Conservation (phyloP, 176 grass and related monocot genomes). For the Canna indica region DNA sequence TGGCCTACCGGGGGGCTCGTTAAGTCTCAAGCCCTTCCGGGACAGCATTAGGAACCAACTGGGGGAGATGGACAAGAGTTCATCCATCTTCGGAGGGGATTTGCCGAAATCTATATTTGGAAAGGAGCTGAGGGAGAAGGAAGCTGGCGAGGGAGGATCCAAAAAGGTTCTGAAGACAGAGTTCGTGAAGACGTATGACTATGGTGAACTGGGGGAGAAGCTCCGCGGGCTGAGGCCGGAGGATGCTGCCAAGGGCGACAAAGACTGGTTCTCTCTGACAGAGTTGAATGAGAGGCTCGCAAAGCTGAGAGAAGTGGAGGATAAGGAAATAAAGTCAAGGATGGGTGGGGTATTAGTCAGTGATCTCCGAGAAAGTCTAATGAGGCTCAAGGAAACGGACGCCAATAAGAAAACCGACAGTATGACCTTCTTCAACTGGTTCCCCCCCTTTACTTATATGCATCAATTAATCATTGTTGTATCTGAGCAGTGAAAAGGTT, state of each 20-base stretch:
- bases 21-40: background rate
- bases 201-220: slow-evolving; percentile 53
- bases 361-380: slow-evolving; percentile 5
- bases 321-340: slow-evolving; percentile 3
- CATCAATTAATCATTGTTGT: slow-evolving; percentile 10
- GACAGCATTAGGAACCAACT: slow-evolving; percentile 7
- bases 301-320: slow-evolving; percentile 51
- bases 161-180: slow-evolving; percentile 9
- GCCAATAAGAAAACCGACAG: slow-evolving; percentile 2
- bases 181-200: slow-evolving; percentile 37
- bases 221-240: slow-evolving; percentile 47
- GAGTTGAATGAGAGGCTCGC: slow-evolving; percentile 65
- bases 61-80: background rate
- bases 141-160: background rate
- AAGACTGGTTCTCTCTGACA: slow-evolving; percentile 49
- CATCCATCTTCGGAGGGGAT: background rate
- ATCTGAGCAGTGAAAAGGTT: slow-evolving; percentile 24
- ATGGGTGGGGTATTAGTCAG: background rate
- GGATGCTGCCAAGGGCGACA: slow-evolving; percentile 32
- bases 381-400: background rate
- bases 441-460: background rate
- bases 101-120: slow-evolving; percentile 18
- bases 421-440: background rate
- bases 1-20: background rate
- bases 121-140: slow-evolving; percentile 15